Percentiles rank a stretch among this genome's conserved stretches.
These are phyloP conservation scores for Babesia gibsoni DNA, from an alignment of 169 alveolate species.

Conservation along the genomic window DNA sequence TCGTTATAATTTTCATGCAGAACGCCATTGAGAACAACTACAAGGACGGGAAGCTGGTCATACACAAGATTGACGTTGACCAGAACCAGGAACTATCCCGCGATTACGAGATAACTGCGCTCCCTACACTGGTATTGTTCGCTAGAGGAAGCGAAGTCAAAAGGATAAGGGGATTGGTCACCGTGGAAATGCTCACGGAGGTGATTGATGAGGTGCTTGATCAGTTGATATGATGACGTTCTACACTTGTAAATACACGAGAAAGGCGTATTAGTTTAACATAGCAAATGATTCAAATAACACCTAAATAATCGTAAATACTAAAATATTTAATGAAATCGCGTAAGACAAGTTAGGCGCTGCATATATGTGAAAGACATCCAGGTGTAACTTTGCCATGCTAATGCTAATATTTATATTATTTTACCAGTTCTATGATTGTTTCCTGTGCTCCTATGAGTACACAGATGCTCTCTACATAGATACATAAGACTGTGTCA, in stretches of 20 bases:
- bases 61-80: constrained; percentile 45
- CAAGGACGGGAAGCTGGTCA: constrained; percentile 23
- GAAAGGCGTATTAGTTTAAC: no score
- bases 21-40: constrained; percentile 8
- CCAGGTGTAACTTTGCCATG: no score
- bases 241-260: no score
- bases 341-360: no score
- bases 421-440: constrained; percentile 9
- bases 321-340: no score
- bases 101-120: constrained; percentile 32
- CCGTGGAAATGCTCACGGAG: constrained; percentile 1
- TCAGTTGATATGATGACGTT: not conserved
- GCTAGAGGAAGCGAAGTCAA: constrained; percentile 17
- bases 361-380: no score
- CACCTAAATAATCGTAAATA: no score
- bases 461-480: constrained; percentile 34
- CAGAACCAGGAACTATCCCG: constrained; percentile 6
- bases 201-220: constrained; percentile 41
- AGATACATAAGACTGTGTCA: constrained; percentile 22
- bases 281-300: no score
- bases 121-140: constrained; percentile 41
- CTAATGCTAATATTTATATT: no score
- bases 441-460: constrained; percentile 47
- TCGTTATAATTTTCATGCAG: not conserved
- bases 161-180: constrained; percentile 36